Conservation (phyloP, 2,329 filamentous ascomycete species). For the Aspergillus glaucus region DNA sequence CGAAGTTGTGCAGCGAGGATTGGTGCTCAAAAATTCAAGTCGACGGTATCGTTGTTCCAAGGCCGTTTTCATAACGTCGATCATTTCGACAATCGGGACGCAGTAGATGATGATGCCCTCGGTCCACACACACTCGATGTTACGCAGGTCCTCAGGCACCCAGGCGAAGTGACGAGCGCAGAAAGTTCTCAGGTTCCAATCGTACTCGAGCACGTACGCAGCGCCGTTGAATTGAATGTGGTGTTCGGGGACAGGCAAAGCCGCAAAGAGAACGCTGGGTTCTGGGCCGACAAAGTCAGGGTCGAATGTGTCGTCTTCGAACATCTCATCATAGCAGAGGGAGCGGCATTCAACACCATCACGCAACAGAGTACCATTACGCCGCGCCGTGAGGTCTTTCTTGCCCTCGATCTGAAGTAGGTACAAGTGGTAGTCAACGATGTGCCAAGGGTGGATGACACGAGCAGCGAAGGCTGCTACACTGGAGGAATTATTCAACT, state of each 20-base stretch:
- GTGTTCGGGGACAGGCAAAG: slow-evolving; percentile 18
- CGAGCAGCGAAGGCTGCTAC: background rate
- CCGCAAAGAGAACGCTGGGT: slow-evolving; percentile 15
- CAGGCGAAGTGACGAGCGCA: slow-evolving; percentile 22
- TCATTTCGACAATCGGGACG: slow-evolving; percentile 6
- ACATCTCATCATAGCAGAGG: slow-evolving; percentile 10
- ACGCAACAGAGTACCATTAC: slow-evolving; percentile 19
- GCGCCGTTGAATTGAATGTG: slow-evolving; percentile 10
- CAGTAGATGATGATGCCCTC: slow-evolving; percentile 18
- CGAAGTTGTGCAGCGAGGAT: slow-evolving; percentile 11
- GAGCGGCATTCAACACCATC: slow-evolving; percentile 19
- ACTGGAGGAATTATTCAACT: background rate
- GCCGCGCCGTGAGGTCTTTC: slow-evolving; percentile 11
- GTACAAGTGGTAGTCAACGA: slow-evolving; percentile 29
- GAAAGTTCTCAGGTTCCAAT: slow-evolving; percentile 14
- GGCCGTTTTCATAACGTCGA: slow-evolving; percentile 6
- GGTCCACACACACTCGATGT: slow-evolving; percentile 22
- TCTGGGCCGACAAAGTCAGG: slow-evolving; percentile 8
- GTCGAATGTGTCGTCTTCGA: slow-evolving; percentile 2
- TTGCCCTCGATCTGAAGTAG: slow-evolving; percentile 19
- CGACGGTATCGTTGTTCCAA: slow-evolving; percentile 16
- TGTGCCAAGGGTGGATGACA: slow-evolving; percentile 23
- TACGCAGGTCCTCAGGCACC: slow-evolving; percentile 16
- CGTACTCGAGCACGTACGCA: slow-evolving; percentile 24
- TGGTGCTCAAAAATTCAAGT: slow-evolving; percentile 20